phyloP scores from a whole-genome alignment of 225 moss, liverwort and hornwort species.

The Bryoerythrophyllum caledonicum region DNA sequence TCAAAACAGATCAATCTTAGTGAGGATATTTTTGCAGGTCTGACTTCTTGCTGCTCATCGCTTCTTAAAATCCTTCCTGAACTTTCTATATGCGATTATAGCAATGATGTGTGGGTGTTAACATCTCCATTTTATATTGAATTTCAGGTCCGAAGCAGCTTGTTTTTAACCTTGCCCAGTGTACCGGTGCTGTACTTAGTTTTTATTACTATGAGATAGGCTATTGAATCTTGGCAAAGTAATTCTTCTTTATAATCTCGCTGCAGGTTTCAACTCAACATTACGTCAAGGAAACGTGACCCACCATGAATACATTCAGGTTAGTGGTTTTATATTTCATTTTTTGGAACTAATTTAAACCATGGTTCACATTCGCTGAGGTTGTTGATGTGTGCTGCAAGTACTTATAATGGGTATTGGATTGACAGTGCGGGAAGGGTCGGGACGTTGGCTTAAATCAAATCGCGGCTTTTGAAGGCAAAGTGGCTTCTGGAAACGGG shows the following conservation, averaged over 20 bases:
- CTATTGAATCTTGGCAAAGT: neutral
- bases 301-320: conserved; percentile 73
- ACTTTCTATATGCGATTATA: neutral
- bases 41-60: conserved; percentile 8
- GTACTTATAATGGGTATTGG: conserved; percentile 4
- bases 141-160: neutral
- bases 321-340: conserved; percentile 8
- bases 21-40: conserved; percentile 59
- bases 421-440: conserved; percentile 69
- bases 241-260: neutral
- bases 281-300: conserved; percentile 64
- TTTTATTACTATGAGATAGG: neutral
- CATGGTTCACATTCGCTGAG: neutral
- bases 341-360: neutral
- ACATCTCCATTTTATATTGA: neutral
- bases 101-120: neutral
- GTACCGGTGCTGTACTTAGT: neutral
- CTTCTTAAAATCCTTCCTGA: neutral
- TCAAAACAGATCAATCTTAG: conserved; percentile 68
- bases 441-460: conserved; percentile 74
- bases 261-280: conserved; percentile 63
- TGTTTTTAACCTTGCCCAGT: neutral
- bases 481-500: conserved; percentile 62
- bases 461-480: conserved; percentile 68
- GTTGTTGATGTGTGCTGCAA: neutral